Evolutionary conservation across 1,139 yeast species (phyloP), one percentile per base, ranked within the genome.

Genomic region (Geotrichum klebahnii): DNA sequence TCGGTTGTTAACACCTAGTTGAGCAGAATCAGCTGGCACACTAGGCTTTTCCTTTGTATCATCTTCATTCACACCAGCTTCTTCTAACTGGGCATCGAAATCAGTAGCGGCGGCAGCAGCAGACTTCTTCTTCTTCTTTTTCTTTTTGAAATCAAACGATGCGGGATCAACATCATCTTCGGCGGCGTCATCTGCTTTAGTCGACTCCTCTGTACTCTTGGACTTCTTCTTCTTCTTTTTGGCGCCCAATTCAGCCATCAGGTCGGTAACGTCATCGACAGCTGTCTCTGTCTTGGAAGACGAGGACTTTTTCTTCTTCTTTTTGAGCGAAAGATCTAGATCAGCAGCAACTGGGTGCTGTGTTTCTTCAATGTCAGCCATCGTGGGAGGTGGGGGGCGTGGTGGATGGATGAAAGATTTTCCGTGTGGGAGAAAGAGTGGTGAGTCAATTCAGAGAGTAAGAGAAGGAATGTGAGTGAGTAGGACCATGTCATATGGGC

Each of bases 61-160:
- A 33, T 64, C 70, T 44, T 78, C 82, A 54, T 78, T 78, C 48
- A 90, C 77, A 65, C 97, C 97, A 20, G 97, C 97, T 67, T 86
- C 77, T 67, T 87, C 95, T 62, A 92, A 77, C 66, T 86, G 87
- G 65, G 85, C 85, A 61, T 90, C 97, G 66, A 92, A 90, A 58
- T 86, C 96, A 57, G 83, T 80, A 44, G 76, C 70, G 46, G 79
- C 77, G 57, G 79, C 75, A 38, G 76, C 71, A 59, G 80, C 71
- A 77, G 81, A 81, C 78, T 79, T 79, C 80, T 82, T 82, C 79
- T 89, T 90, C 78, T 89, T 89, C 73, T 82, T 81, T 67, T 81
- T 82, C 67, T 88, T 77, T 53, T 81, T 79, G 61, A 88, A 76
- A 53, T 86, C 96, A 26, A 26, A 26, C 10, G 29, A 26, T 40